phyloP scores from a whole-genome alignment of 345 rosid genomes.

The Eucalyptus pumila region DNA sequence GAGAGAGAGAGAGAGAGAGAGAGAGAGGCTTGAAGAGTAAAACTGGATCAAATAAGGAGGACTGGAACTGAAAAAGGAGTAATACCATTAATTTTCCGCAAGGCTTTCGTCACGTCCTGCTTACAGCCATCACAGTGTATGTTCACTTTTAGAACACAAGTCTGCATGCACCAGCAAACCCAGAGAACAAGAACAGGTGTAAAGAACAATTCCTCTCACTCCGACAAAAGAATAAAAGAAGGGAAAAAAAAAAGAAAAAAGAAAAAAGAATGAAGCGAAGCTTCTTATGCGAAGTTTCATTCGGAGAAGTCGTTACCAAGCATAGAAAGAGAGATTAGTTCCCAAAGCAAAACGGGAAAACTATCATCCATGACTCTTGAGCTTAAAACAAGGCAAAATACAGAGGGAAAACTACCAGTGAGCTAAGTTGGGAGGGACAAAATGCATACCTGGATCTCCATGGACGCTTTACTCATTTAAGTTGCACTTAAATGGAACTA shows the following conservation, averaged over 20 bases:
- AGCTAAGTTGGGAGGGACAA: background rate
- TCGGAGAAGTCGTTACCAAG: background rate
- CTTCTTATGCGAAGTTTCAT: background rate
- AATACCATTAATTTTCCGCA: constrained; percentile 87
- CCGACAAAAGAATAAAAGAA: background rate
- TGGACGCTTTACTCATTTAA: constrained; percentile 83
- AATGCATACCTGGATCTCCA: constrained; percentile 73
- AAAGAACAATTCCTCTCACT: background rate
- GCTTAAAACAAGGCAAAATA: background rate
- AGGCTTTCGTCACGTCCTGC: constrained; percentile 74
- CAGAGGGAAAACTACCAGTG: background rate
- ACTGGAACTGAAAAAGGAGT: background rate
- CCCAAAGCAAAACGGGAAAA: background rate
- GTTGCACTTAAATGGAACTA: background rate
- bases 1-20: too few relatives aligned
- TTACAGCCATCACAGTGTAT: constrained; percentile 91
- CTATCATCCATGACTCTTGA: background rate
- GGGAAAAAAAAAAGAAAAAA: background rate
- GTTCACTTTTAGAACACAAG: constrained; percentile 86
- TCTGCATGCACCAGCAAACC: constrained; percentile 50
- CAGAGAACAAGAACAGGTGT: background rate
- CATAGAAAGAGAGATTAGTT: background rate
- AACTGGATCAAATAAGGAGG: background rate
- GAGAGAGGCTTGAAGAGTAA: background rate
- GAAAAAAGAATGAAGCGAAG: background rate